Conservation (phyloP, 306 rosid species). For the Lotus japonicus region DNA sequence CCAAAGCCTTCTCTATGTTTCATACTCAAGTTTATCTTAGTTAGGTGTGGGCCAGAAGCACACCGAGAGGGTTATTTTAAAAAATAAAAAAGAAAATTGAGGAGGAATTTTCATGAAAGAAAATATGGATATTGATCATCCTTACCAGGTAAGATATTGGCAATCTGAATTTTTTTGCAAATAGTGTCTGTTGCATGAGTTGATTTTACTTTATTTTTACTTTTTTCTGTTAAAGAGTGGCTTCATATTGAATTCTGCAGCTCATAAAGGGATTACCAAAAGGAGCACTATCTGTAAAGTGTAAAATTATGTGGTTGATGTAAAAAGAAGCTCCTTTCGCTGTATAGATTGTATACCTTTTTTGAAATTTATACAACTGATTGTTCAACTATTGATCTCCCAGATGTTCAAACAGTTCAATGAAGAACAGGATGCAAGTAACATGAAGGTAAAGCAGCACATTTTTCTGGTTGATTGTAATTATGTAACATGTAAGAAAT, state of each 20-base stretch:
- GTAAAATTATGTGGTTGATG: too few relatives aligned
- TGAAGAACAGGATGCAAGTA: background rate
- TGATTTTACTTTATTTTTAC: too few relatives aligned
- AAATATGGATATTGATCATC: background rate
- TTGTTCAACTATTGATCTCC: constrained; percentile 10
- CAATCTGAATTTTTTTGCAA: background rate
- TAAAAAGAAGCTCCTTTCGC: too few relatives aligned
- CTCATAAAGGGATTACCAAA: background rate
- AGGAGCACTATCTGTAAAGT: too few relatives aligned
- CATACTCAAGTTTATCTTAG: background rate
- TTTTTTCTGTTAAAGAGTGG: too few relatives aligned
- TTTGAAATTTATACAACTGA: background rate
- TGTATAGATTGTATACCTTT: too few relatives aligned
- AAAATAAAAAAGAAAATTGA: background rate
- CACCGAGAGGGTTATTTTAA: background rate
- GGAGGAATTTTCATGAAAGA: background rate
- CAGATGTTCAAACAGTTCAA: constrained; percentile 11
- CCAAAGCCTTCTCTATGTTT: too few relatives aligned
- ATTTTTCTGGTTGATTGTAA: background rate
- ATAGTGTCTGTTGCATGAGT: too few relatives aligned
- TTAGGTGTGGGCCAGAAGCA: background rate
- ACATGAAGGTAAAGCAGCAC: constrained; percentile 10
- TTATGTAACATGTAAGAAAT: background rate
- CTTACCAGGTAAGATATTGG: background rate
- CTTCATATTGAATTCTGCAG: too few relatives aligned